These are phyloP conservation scores for Aspergillus amoenus DNA, from an alignment of 2,329 filamentous ascomycete genomes.

Conservation along the genomic window DNA sequence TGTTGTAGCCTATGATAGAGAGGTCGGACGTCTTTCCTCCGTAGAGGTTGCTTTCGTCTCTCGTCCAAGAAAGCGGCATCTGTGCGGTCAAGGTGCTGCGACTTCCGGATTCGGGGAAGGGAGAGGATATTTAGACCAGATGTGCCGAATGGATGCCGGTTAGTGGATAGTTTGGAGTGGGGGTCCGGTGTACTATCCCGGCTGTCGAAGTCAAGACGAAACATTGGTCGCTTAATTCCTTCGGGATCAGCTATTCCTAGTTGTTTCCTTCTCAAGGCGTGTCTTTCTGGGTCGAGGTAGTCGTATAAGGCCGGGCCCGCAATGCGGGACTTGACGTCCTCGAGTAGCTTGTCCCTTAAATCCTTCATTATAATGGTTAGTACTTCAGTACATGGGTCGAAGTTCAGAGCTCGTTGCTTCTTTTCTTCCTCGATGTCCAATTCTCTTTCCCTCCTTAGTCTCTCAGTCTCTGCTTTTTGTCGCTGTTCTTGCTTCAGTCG, in stretches of 20 bases:
- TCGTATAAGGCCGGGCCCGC: slow-evolving; percentile 77
- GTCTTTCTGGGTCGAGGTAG: slow-evolving; percentile 78
- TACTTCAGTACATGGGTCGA: slow-evolving; percentile 87
- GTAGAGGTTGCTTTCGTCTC: slow-evolving; percentile 56
- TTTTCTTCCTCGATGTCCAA: slow-evolving; percentile 88
- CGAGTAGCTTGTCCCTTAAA: slow-evolving; percentile 80
- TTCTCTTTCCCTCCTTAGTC: slow-evolving; percentile 70
- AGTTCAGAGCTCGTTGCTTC: slow-evolving; percentile 77
- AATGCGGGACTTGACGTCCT: slow-evolving; percentile 84
- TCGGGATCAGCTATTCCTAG: slow-evolving; percentile 73
- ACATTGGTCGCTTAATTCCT: slow-evolving; percentile 56
- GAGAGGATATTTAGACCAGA: slow-evolving; percentile 59
- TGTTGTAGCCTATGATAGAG: slow-evolving; percentile 77
- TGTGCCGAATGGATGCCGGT: slow-evolving; percentile 37
- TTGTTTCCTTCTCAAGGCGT: slow-evolving; percentile 74
- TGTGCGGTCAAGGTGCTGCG: slow-evolving; percentile 56
- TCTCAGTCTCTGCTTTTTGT: slow-evolving; percentile 65
- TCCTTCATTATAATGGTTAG: slow-evolving; percentile 76
- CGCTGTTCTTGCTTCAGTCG: slow-evolving; percentile 48
- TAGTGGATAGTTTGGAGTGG: slow-evolving; percentile 39
- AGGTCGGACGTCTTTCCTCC: slow-evolving; percentile 67
- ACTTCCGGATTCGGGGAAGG: slow-evolving; percentile 74
- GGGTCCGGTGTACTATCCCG: slow-evolving; percentile 64
- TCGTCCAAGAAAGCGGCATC: slow-evolving; percentile 69
- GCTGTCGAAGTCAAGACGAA: slow-evolving; percentile 59